These are phyloP conservation scores for Leptographium radiaticola DNA, from an alignment of 2,329 filamentous ascomycete genomes.

Conservation along the genomic window DNA sequence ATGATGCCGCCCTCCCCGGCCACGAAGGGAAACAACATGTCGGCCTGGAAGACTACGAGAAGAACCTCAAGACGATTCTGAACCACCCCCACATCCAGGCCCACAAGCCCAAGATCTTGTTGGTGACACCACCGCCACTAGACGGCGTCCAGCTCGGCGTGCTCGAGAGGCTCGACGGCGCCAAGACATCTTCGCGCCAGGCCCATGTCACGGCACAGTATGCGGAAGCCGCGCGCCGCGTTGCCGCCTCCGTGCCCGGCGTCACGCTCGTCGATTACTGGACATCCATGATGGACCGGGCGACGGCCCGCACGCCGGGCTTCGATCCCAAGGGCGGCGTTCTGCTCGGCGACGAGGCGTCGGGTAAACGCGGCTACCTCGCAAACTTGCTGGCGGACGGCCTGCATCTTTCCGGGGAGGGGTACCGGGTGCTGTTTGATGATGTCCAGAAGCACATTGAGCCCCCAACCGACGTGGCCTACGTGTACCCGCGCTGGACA, in stretches of 20 bases:
- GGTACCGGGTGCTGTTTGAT: constrained; percentile 39
- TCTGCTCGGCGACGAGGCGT: constrained; percentile 35
- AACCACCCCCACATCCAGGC: constrained; percentile 55
- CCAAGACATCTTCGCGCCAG: constrained; percentile 27
- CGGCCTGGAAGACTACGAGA: constrained; percentile 59
- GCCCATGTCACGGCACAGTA: constrained; percentile 39
- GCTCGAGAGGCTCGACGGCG: constrained; percentile 33
- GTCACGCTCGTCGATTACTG: constrained; percentile 69
- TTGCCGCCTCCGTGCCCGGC: constrained; percentile 57
- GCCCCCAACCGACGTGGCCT: constrained; percentile 21
- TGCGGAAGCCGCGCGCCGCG: constrained; percentile 44
- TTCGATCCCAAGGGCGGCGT: constrained; percentile 36
- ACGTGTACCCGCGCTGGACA: constrained; percentile 35
- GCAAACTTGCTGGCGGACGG: constrained; percentile 42
- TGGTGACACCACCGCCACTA: constrained; percentile 72
- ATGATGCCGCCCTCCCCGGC: constrained; percentile 64
- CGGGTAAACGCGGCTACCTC: constrained; percentile 36
- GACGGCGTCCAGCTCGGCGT: constrained; percentile 56
- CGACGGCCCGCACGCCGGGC: constrained; percentile 38
- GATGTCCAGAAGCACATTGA: constrained; percentile 34
- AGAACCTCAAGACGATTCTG: constrained; percentile 60
- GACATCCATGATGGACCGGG: constrained; percentile 63
- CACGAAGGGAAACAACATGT: constrained; percentile 60
- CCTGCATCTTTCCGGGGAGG: constrained; percentile 40
- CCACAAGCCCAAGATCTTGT: constrained; percentile 63